Conservation (phyloP, 116 monocot species). For the Dioscorea cayenensis region DNA sequence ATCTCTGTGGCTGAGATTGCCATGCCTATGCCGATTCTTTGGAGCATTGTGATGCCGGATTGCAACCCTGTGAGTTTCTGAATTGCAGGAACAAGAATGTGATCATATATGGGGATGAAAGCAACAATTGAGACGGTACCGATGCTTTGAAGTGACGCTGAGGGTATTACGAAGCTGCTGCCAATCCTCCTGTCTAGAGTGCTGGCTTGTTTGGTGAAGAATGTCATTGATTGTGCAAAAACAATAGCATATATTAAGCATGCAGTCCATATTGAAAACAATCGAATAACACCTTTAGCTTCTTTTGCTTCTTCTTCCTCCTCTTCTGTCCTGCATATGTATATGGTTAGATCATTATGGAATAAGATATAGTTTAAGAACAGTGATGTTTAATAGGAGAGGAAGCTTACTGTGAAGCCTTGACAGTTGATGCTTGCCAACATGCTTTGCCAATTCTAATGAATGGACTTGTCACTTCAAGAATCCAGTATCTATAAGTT, state of each 20-base stretch:
- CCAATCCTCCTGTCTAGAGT: not conserved
- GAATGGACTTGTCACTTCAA: slow-evolving; percentile 15
- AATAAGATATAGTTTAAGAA: no score
- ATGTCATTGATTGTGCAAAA: not conserved
- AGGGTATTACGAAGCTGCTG: not conserved
- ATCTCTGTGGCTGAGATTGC: slow-evolving; percentile 27
- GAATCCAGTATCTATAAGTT: slow-evolving; percentile 43
- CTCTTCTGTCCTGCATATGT: no score
- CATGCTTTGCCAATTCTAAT: slow-evolving; percentile 11
- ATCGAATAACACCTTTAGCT: no score
- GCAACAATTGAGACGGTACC: not conserved
- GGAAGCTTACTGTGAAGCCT: no score
- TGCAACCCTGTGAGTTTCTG: slow-evolving; percentile 13
- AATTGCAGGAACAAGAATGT: not conserved
- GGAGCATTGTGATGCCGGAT: slow-evolving; percentile 40
- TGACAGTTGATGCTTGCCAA: not conserved
- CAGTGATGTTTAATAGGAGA: no score
- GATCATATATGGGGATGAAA: not conserved
- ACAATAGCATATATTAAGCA: no score
- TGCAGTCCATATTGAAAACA: no score
- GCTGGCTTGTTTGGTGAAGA: not conserved
- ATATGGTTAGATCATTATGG: no score
- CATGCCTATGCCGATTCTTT: slow-evolving; percentile 47
- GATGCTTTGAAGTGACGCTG: not conserved
- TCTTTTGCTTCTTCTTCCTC: no score